These are phyloP conservation scores for Miamiensis avidus DNA, from an alignment of 169 alveolate genomes.

Conservation along the genomic window DNA sequence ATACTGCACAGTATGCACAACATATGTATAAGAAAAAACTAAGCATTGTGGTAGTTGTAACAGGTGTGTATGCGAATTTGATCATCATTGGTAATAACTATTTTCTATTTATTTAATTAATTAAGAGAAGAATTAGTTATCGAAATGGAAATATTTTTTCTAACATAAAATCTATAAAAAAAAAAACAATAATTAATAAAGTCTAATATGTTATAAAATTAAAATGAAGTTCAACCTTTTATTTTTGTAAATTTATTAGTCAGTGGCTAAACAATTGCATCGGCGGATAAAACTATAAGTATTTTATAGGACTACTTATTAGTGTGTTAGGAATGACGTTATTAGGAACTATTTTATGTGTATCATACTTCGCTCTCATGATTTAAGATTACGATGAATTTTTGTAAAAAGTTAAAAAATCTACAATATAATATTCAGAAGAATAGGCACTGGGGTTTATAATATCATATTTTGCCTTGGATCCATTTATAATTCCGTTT, in stretches of 20 bases:
- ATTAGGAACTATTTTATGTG: neutral
- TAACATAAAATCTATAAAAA: no score
- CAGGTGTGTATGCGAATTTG: slow-evolving; percentile 43
- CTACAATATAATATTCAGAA: no score
- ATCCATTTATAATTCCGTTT: neutral
- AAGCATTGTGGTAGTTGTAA: slow-evolving; percentile 58
- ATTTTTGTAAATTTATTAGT: no score
- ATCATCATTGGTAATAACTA: slow-evolving; percentile 39
- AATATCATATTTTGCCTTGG: neutral
- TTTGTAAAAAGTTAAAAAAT: neutral
- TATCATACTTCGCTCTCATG: neutral
- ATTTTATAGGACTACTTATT: slow-evolving; percentile 21
- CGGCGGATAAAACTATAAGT: slow-evolving; percentile 49
- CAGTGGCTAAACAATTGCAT: slow-evolving; percentile 66
- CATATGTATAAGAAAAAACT: slow-evolving; percentile 43
- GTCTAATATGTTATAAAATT: no score
- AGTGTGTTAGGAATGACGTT: neutral
- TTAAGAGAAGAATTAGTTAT: no score
- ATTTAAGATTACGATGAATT: neutral
- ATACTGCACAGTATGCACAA: slow-evolving; percentile 46
- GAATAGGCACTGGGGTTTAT: neutral
- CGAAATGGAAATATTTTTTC: no score
- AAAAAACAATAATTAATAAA: no score
- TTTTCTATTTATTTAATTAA: no score
- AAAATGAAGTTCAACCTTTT: no score